These are phyloP conservation scores for Fusarium ramigenum DNA, from an alignment of 2,329 filamentous ascomycete species.

Conservation along the genomic window DNA sequence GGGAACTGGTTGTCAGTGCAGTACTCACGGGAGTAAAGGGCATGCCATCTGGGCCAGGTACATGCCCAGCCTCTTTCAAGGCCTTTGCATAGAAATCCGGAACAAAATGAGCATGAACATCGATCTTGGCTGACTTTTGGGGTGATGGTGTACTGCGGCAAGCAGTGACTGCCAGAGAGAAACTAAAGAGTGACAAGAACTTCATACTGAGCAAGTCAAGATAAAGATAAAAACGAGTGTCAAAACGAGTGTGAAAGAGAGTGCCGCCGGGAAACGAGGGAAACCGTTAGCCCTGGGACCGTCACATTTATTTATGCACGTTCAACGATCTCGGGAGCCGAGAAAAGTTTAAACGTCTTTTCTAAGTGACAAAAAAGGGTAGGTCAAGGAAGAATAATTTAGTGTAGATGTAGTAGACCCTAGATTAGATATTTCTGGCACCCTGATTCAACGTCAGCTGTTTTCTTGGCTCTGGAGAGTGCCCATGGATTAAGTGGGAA, in stretches of 20 bases:
- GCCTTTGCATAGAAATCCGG: slow-evolving; percentile 5
- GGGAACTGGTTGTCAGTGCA: fast-evolving
- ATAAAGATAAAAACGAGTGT: neutral
- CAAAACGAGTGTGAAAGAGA: neutral
- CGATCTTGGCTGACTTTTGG: slow-evolving; percentile 1
- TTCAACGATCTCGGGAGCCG: no score
- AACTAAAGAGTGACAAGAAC: neutral
- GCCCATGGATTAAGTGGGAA: neutral
- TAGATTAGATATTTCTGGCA: neutral
- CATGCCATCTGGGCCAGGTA: slow-evolving; percentile 7
- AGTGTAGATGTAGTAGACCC: fast-evolving
- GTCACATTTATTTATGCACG: neutral
- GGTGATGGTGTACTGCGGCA: neutral
- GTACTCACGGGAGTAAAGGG: neutral
- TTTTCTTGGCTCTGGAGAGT: neutral
- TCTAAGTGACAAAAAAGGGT: neutral
- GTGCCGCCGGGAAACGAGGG: fast-evolving
- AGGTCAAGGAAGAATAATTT: fast-evolving
- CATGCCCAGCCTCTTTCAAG: neutral
- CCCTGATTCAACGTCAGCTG: no score
- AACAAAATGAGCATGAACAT: slow-evolving; percentile 11
- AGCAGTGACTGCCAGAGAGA: neutral
- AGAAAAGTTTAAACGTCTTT: neutral
- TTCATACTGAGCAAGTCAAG: neutral
- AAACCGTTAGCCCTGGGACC: neutral